Percentiles rank a stretch among this genome's conserved stretches.
Conservation (phyloP, 805 yeast genomes). For the Saturnispora mendoncae region DNA sequence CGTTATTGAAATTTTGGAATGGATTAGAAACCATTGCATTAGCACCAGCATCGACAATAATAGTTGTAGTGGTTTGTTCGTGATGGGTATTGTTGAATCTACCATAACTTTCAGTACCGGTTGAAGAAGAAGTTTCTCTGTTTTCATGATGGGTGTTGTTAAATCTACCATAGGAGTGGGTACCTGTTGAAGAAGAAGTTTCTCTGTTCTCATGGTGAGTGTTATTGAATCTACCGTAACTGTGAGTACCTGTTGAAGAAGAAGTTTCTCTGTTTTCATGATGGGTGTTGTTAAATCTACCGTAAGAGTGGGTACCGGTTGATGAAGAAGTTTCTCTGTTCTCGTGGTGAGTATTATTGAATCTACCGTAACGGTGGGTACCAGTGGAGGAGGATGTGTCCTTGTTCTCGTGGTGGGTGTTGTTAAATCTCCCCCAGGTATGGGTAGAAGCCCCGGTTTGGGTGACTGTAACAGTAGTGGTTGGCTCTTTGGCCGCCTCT, state of each 20-base stretch:
- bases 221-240: constrained; percentile 42
- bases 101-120: constrained; percentile 39
- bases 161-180: constrained; percentile 50
- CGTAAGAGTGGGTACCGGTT: constrained; percentile 43
- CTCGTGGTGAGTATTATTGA: constrained; percentile 40
- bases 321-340: constrained; percentile 30
- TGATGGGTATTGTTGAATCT: constrained; percentile 41
- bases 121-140: constrained; percentile 25
- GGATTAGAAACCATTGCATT: constrained; percentile 17
- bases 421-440: constrained; percentile 42
- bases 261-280: constrained; percentile 7
- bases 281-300: constrained; percentile 43
- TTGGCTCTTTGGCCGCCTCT: constrained; percentile 20
- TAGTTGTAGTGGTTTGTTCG: constrained; percentile 30
- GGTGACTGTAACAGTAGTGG: constrained; percentile 28
- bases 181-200: constrained; percentile 33
- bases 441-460: constrained; percentile 32
- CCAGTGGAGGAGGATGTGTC: constrained; percentile 30
- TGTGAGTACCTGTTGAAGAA: constrained; percentile 32
- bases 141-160: constrained; percentile 34
- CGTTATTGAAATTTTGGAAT: constrained; percentile 19
- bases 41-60: constrained; percentile 13
- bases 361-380: constrained; percentile 49
- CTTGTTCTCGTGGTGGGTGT: constrained; percentile 30
- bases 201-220: constrained; percentile 35